phyloP scores from a whole-genome alignment of 305 asterid genomes.

The Salvia sclarea region DNA sequence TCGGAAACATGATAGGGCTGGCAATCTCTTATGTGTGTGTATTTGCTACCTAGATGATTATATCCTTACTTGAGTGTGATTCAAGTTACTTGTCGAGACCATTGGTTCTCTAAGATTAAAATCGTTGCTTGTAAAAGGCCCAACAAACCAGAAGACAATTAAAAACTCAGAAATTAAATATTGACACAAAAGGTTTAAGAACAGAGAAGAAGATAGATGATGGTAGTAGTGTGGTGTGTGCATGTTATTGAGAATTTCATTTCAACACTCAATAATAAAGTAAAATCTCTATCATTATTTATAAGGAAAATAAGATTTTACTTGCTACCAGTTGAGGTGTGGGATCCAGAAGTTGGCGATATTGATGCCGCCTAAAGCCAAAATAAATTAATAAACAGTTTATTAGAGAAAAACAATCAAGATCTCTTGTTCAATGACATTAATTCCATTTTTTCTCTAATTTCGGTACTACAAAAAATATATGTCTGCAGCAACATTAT shows the following conservation, averaged over 20 bases:
- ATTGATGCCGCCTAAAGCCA: constrained; percentile 1
- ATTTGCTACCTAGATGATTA: too few species aligned
- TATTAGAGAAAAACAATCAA: not conserved
- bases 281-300: not conserved
- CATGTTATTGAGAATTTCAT: not conserved
- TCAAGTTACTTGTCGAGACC: not conserved
- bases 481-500: not conserved
- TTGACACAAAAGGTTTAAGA: not conserved
- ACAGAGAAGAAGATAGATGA: not conserved
- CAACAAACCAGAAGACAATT: not conserved
- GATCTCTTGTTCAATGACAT: not conserved
- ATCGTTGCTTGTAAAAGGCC: not conserved
- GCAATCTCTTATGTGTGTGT: not conserved
- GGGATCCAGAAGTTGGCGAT: not conserved
- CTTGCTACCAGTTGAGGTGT: constrained; percentile 6
- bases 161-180: not conserved
- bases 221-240: not conserved
- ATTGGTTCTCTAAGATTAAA: not conserved
- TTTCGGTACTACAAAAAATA: not conserved
- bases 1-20: too few species aligned
- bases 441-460: not conserved
- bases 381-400: not conserved
- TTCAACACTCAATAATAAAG: not conserved
- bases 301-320: not conserved
- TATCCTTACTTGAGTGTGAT: not conserved